Evolutionary conservation across 1,284 basidiomycete species (phyloP).

Genomic region (Malassezia yamatoensis): DNA sequence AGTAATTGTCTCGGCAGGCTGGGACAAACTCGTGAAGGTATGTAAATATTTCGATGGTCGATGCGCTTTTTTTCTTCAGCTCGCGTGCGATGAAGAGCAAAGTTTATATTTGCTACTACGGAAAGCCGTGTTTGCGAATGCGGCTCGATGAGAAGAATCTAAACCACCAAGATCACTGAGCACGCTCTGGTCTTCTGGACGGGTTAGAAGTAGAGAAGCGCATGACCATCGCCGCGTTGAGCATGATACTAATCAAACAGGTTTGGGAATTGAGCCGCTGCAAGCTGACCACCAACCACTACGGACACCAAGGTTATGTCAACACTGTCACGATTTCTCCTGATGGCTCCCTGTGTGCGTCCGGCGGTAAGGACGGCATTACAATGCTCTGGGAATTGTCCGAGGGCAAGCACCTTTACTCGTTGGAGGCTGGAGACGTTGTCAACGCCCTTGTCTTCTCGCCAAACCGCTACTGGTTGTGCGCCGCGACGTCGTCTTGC

Average conservation of each 20-base stretch:
- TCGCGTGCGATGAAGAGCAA: slow-evolving; percentile 48
- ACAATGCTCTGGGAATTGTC: slow-evolving; percentile 99
- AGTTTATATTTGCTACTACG: slow-evolving; percentile 71
- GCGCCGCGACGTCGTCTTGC: slow-evolving; percentile 91
- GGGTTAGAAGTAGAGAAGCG: too few relatives aligned
- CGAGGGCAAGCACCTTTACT: slow-evolving; percentile 99
- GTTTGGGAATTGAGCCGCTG: slow-evolving; percentile 99
- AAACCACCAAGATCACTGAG: slow-evolving; percentile 70
- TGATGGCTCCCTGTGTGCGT: slow-evolving; percentile 96
- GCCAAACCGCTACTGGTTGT: slow-evolving; percentile 86
- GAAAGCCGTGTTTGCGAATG: slow-evolving; percentile 51
- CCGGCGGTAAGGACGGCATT: slow-evolving; percentile 91
- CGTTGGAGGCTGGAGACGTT: slow-evolving; percentile 92
- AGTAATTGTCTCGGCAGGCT: slow-evolving; percentile 96
- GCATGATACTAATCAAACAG: slow-evolving; percentile 50
- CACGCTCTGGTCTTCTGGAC: slow-evolving; percentile 20
- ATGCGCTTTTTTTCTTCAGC: neutral
- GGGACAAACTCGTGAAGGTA: slow-evolving; percentile 99
- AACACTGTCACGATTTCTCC: slow-evolving; percentile 98
- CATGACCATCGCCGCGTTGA: too few relatives aligned
- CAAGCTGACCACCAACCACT: slow-evolving; percentile 99
- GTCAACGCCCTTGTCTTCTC: slow-evolving; percentile 99
- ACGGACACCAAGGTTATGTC: slow-evolving; percentile 98
- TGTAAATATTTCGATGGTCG: slow-evolving; percentile 45
- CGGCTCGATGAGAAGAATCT: slow-evolving; percentile 59